A percentile compares a stretch with the other conserved stretches of the same genome.
phyloP scores from a whole-genome alignment of 371 early-diverging fungal genomes.

The Mucor saturninus region DNA sequence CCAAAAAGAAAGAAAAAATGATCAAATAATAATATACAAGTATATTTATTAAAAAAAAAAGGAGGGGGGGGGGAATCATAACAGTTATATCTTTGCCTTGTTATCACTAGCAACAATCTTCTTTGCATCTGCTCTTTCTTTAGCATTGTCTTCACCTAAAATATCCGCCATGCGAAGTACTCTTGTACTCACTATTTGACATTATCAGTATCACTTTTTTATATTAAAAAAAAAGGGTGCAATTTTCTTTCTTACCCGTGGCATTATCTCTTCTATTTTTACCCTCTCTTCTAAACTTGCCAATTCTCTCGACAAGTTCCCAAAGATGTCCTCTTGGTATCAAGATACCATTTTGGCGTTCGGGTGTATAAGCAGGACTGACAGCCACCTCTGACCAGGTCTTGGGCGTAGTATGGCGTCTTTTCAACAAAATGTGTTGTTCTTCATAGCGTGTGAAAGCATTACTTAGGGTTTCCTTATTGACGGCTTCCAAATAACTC shows the following conservation, averaged over 20 bases:
- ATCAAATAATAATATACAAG: neutral
- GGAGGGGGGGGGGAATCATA: neutral
- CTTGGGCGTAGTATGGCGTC: constrained; percentile 53
- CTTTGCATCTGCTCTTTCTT: constrained; percentile 26
- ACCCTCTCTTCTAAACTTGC: constrained; percentile 84
- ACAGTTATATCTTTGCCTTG: constrained; percentile 15
- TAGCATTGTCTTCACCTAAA: constrained; percentile 32
- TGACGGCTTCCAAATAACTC: constrained; percentile 82
- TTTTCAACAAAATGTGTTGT: constrained; percentile 67
- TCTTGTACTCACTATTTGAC: constrained; percentile 35
- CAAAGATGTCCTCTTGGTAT: constrained; percentile 72
- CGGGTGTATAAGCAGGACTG: constrained; percentile 63
- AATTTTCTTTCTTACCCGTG: constrained; percentile 54
- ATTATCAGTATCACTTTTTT: too few relatives aligned
- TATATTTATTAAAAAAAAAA: neutral
- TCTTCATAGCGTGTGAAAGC: constrained; percentile 74
- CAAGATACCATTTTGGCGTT: constrained; percentile 55
- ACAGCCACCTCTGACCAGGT: constrained; percentile 57
- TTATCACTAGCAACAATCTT: constrained; percentile 4
- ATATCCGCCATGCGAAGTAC: constrained; percentile 38
- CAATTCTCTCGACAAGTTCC: constrained; percentile 85
- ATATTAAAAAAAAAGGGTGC: too few relatives aligned
- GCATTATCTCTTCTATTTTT: constrained; percentile 89
- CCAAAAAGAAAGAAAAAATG: neutral
- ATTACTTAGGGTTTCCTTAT: constrained; percentile 84